Evolutionary conservation across 1,284 basidiomycete genomes (phyloP).

Genomic region (Trichosporon faecale): DNA sequence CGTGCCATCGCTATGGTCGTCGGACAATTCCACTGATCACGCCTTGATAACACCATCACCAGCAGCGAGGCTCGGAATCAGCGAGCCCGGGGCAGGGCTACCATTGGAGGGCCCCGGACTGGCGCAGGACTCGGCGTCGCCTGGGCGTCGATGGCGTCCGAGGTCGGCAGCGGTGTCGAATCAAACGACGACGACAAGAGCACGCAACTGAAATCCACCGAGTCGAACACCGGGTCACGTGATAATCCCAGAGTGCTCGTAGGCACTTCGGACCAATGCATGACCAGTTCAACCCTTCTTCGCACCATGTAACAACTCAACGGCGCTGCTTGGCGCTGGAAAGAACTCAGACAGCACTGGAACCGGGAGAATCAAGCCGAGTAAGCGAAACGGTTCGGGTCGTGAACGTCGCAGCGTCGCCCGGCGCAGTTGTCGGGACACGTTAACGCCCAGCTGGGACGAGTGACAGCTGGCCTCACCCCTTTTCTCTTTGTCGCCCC

Average conservation of each 20-base stretch:
- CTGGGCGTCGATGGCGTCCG: background rate
- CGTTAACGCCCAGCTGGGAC: no score
- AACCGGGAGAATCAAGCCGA: no score
- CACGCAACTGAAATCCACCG: background rate
- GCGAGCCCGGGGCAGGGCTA: background rate
- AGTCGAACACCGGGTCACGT: background rate
- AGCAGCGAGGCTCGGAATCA: background rate
- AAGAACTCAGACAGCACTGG: no score
- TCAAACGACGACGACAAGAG: background rate
- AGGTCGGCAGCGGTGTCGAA: background rate
- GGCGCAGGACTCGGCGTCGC: background rate
- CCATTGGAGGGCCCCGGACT: slow-evolving; percentile 9
- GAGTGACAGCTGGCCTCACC: no score
- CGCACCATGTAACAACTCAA: background rate
- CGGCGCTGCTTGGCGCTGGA: no score
- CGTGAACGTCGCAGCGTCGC: no score
- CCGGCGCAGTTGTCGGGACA: no score
- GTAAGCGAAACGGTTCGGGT: no score
- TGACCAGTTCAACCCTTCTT: background rate
- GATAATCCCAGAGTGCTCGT: background rate
- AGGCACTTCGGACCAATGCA: background rate
- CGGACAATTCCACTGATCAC: slow-evolving; percentile 7
- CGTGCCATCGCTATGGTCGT: background rate
- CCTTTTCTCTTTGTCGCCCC: no score
- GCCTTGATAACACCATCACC: slow-evolving; percentile 8